Percentiles rank a stretch among this genome's conserved stretches.
phyloP scores from a whole-genome alignment of 2,329 filamentous ascomycete genomes.

The Diatrype stigma region DNA sequence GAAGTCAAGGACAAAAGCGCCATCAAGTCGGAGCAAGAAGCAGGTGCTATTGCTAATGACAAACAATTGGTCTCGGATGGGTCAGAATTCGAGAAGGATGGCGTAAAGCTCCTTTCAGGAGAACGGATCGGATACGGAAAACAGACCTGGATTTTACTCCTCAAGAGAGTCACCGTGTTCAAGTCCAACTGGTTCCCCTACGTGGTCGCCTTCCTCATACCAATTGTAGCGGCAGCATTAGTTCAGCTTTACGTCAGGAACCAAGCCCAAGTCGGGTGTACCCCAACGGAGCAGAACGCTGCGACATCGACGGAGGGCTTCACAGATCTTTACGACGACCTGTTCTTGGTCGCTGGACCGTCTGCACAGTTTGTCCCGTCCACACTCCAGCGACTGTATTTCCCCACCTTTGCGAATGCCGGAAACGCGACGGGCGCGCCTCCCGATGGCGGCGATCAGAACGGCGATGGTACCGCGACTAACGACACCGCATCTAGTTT shows the following conservation, averaged over 20 bases:
- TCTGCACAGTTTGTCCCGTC: constrained; percentile 33
- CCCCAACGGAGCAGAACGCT: constrained; percentile 25
- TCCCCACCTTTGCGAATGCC: constrained; percentile 32
- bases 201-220: constrained; percentile 68
- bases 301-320: constrained; percentile 34
- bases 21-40: constrained; percentile 3
- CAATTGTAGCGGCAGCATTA: constrained; percentile 73
- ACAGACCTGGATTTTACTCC: constrained; percentile 71
- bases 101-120: constrained; percentile 62
- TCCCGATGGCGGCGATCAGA: background rate
- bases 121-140: constrained; percentile 62
- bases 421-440: constrained; percentile 1
- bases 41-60: constrained; percentile 11
- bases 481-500: constrained; percentile 14
- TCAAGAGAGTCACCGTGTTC: constrained; percentile 73
- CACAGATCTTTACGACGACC: constrained; percentile 25
- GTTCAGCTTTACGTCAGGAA: constrained; percentile 69
- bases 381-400: constrained; percentile 31
- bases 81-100: constrained; percentile 27
- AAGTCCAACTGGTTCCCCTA: constrained; percentile 77
- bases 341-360: constrained; percentile 42
- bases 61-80: constrained; percentile 19
- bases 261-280: constrained; percentile 22
- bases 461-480: constrained; percentile 14
- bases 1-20: constrained; percentile 59